Percentiles rank a stretch among this genome's conserved stretches.
phyloP scores from a whole-genome alignment of 148 eudicot genomes.

The Chenopodium formosanum region DNA sequence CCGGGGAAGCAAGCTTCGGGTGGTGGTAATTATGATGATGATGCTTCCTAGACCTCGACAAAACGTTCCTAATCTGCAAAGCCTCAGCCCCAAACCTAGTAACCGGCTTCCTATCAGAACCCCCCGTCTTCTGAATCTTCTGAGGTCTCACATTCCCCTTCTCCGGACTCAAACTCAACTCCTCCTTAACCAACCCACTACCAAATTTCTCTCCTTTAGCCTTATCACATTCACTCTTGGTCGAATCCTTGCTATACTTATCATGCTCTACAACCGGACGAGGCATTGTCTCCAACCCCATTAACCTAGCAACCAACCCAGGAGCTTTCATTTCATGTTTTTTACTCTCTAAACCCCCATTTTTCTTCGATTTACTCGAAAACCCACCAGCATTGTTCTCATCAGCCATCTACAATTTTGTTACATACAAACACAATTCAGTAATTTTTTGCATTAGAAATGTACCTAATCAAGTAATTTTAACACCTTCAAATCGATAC shows the following conservation, averaged over 20 bases:
- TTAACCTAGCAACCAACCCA: constrained; percentile 87
- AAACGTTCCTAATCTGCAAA: constrained; percentile 62
- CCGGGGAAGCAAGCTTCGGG: constrained; percentile 56
- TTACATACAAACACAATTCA: constrained; percentile 9
- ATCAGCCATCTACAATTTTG: constrained; percentile 60
- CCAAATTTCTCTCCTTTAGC: constrained; percentile 28
- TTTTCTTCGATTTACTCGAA: constrained; percentile 50
- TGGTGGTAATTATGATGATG: constrained; percentile 23
- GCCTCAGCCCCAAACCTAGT: constrained; percentile 72
- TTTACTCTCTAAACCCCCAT: constrained; percentile 38
- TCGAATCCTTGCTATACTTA: constrained; percentile 31
- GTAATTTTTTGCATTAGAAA: too few species aligned
- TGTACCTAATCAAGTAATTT: too few species aligned
- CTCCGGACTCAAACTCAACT: constrained; percentile 33
- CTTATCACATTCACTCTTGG: constrained; percentile 14
- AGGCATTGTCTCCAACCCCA: constrained; percentile 96
- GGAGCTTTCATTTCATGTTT: constrained; percentile 60
- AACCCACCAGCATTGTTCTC: constrained; percentile 63
- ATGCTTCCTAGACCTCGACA: constrained; percentile 72
- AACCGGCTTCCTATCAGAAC: constrained; percentile 51
- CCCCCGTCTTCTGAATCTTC: constrained; percentile 83
- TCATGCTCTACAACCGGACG: constrained; percentile 41
- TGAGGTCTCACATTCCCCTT: constrained; percentile 66
- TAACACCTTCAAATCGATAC: neutral
- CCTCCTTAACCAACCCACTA: constrained; percentile 11